Conservation (phyloP, 2,329 filamentous ascomycete species). For the Pseudocercospora eumusae region DNA sequence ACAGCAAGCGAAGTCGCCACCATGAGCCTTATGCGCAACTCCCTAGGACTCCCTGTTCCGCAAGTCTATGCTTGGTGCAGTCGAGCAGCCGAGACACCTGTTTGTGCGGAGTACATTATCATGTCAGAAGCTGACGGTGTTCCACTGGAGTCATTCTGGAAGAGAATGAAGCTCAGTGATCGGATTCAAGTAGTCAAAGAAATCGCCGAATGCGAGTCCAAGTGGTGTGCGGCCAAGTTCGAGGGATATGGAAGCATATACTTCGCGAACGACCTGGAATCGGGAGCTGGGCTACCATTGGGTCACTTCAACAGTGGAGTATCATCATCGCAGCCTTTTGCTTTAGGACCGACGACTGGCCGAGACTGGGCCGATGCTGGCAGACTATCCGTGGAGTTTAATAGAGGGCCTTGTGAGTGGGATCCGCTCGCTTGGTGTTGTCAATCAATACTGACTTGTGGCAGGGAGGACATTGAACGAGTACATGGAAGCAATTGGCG, state of each 20-base stretch:
- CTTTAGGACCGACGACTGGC: conserved; percentile 42
- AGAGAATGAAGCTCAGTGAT: conserved; percentile 15
- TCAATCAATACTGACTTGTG: neutral
- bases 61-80: conserved; percentile 28
- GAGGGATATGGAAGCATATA: conserved; percentile 41
- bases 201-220: conserved; percentile 33
- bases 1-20: conserved; percentile 42
- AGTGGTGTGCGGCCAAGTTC: conserved; percentile 34
- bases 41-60: conserved; percentile 27
- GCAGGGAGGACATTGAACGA: conserved; percentile 33
- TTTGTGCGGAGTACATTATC: conserved; percentile 33
- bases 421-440: neutral
- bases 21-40: conserved; percentile 35
- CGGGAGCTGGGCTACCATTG: neutral
- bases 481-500: conserved; percentile 29
- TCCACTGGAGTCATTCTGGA: conserved; percentile 40
- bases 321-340: neutral
- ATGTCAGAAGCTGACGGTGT: conserved; percentile 36
- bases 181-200: conserved; percentile 35
- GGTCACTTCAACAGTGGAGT: neutral
- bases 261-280: conserved; percentile 34
- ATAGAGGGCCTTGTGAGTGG: conserved; percentile 44
- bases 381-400: conserved; percentile 35
- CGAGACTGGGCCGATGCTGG: conserved; percentile 40
- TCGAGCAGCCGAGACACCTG: conserved; percentile 14